Percentiles rank a stretch among this genome's conserved stretches.
Evolutionary conservation across 106 monocot genomes (phyloP).

Genomic region (Posidonia australis): DNA sequence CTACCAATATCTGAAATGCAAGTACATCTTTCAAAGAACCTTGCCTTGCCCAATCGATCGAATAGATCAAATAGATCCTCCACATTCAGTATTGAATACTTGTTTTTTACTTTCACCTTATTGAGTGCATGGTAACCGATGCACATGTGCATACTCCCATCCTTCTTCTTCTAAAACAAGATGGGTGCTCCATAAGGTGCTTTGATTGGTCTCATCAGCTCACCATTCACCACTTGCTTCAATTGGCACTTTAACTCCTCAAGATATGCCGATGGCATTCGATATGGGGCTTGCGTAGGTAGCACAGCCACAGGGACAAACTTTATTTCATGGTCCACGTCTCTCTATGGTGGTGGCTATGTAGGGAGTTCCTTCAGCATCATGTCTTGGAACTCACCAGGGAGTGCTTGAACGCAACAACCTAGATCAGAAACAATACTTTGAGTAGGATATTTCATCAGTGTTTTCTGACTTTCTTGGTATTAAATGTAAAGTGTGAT

Average conservation of each 20-base stretch:
- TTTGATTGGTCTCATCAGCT: not conserved
- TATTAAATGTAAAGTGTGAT: too few species aligned
- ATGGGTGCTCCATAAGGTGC: too few species aligned
- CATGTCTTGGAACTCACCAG: too few species aligned
- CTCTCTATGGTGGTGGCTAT: constrained; percentile 1
- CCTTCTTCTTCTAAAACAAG: constrained; percentile 1
- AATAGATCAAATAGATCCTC: constrained; percentile 6
- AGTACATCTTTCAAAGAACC: not conserved
- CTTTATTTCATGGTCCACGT: not conserved
- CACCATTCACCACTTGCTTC: not conserved
- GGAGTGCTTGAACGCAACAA: too few species aligned
- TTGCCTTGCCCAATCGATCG: not conserved
- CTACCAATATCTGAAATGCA: too few species aligned
- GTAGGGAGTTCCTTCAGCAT: too few species aligned
- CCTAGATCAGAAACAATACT: too few species aligned
- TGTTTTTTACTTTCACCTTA: constrained; percentile 3
- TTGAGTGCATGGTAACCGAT: too few species aligned
- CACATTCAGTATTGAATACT: not conserved
- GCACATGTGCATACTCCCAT: too few species aligned
- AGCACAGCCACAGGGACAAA: not conserved
- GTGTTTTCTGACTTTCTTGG: too few species aligned
- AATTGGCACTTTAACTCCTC: constrained; percentile 3
- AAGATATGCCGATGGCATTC: not conserved
- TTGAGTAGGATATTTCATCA: too few species aligned
- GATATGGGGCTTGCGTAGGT: not conserved